Conservation (phyloP, 257 asterid species). For the Asclepias syriaca region DNA sequence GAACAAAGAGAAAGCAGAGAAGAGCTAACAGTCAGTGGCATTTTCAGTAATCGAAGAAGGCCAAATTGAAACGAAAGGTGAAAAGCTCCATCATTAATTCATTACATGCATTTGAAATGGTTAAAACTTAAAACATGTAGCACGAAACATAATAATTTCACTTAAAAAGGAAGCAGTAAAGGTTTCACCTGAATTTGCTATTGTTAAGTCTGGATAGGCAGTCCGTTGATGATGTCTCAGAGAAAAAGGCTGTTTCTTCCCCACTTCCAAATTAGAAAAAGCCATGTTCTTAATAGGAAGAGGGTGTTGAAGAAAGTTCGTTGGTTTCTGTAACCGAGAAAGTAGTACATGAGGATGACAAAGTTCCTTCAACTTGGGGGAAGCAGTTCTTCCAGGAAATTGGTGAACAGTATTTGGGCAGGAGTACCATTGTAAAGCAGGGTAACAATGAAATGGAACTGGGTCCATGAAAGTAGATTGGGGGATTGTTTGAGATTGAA, state of each 20-base stretch:
- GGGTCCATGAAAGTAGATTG: slow-evolving; percentile 16
- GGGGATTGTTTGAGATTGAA: slow-evolving; percentile 14
- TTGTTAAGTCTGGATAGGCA: background rate
- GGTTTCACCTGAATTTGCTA: slow-evolving; percentile 10
- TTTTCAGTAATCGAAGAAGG: background rate
- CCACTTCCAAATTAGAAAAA: slow-evolving; percentile 11
- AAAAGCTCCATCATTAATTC: background rate
- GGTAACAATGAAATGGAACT: slow-evolving; percentile 7
- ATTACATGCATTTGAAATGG: background rate
- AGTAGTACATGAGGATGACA: slow-evolving; percentile 16
- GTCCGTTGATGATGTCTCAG: slow-evolving; percentile 7
- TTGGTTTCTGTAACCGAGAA: slow-evolving; percentile 32
- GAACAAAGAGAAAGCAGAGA: background rate
- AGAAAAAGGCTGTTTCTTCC: background rate
- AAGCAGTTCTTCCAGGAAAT: slow-evolving; percentile 12
- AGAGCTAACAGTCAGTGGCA: background rate
- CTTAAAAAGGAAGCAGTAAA: background rate
- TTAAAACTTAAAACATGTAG: background rate
- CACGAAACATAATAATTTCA: slow-evolving; percentile 2
- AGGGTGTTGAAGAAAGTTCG: slow-evolving; percentile 16
- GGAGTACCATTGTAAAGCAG: slow-evolving; percentile 18
- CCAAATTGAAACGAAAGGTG: background rate
- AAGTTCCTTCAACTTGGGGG: slow-evolving; percentile 14
- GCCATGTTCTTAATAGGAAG: slow-evolving; percentile 5
- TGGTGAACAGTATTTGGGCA: slow-evolving; percentile 16